Percentiles rank a stretch among this genome's conserved stretches.
phyloP scores from a whole-genome alignment of 495 filamentous ascomycete species.

The Diplogelasinospora grovesii region DNA sequence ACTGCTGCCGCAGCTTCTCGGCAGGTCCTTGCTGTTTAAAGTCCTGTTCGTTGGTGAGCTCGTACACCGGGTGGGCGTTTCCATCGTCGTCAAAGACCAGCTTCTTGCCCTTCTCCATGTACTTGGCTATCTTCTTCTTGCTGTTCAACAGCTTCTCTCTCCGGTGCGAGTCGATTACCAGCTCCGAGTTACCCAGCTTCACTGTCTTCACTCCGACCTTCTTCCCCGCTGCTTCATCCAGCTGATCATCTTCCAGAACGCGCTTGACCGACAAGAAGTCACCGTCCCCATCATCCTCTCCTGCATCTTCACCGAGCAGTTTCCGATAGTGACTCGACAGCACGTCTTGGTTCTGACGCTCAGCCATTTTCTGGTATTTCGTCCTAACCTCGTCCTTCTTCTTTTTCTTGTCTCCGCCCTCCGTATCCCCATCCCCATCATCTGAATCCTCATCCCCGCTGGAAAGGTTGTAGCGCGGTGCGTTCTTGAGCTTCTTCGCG shows the following conservation, averaged over 20 bases:
- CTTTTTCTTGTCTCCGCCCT: slow-evolving; percentile 45
- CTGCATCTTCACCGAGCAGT: slow-evolving; percentile 62
- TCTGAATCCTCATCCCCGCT: slow-evolving; percentile 41
- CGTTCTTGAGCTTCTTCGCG: slow-evolving; percentile 81
- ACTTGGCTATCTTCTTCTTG: slow-evolving; percentile 87
- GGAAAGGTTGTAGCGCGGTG: slow-evolving; percentile 54
- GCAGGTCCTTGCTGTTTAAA: slow-evolving; percentile 70
- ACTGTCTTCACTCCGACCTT: slow-evolving; percentile 39
- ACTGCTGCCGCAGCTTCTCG: slow-evolving; percentile 65
- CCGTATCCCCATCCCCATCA: slow-evolving; percentile 40
- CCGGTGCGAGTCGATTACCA: slow-evolving; percentile 86
- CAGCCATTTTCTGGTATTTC: slow-evolving; percentile 95
- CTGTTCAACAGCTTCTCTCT: slow-evolving; percentile 87
- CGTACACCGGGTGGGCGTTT: slow-evolving; percentile 73
- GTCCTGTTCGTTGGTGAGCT: slow-evolving; percentile 72
- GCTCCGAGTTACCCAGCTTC: slow-evolving; percentile 48
- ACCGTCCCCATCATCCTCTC: slow-evolving; percentile 40
- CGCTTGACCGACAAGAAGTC: slow-evolving; percentile 86
- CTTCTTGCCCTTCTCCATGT: slow-evolving; percentile 76
- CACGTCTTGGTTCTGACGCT: slow-evolving; percentile 90
- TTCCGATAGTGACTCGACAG: slow-evolving; percentile 86
- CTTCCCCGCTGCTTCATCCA: slow-evolving; percentile 29
- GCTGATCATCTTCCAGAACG: slow-evolving; percentile 53
- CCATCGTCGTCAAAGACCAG: slow-evolving; percentile 92
- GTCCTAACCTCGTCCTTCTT: slow-evolving; percentile 68